phyloP scores from a whole-genome alignment of 2,329 filamentous ascomycete species.

The Phaeosphaeriaceae sp. region DNA sequence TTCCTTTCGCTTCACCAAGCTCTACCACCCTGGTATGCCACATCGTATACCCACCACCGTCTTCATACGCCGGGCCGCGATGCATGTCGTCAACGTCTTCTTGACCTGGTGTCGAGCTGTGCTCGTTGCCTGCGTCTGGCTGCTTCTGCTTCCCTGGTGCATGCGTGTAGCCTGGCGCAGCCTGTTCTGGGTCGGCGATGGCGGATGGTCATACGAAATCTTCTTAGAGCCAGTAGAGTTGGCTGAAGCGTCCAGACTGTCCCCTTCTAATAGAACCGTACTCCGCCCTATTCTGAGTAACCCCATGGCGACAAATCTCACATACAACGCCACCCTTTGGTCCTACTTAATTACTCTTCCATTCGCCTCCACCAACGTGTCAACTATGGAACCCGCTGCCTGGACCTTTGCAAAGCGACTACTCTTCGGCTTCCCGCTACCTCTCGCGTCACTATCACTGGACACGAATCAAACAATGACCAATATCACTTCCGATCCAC shows the following conservation, averaged over 20 bases:
- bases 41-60: conserved; percentile 77
- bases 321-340: conserved; percentile 31
- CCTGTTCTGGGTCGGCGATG: conserved; percentile 91
- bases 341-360: conserved; percentile 46
- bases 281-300: conserved; percentile 27
- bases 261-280: conserved; percentile 19
- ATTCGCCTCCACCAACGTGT: conserved; percentile 47
- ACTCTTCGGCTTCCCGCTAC: conserved; percentile 39
- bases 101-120: conserved; percentile 79
- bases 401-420: conserved; percentile 56
- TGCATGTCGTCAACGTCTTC: conserved; percentile 74
- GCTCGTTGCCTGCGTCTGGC: conserved; percentile 85
- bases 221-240: conserved; percentile 27
- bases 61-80: conserved; percentile 77
- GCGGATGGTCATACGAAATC: conserved; percentile 65
- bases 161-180: conserved; percentile 93
- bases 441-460: conserved; percentile 32
- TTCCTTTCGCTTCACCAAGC: conserved; percentile 95
- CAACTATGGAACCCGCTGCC: conserved; percentile 52
- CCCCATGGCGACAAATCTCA: conserved; percentile 24
- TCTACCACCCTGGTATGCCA: conserved; percentile 96
- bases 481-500: conserved; percentile 36
- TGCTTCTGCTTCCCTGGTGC: conserved; percentile 84
- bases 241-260: conserved; percentile 2
- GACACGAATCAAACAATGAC: conserved; percentile 25